Percentiles rank a stretch among this genome's conserved stretches.
Evolutionary conservation across 257 asterid genomes (phyloP).

Genomic region (Fraxinus pennsylvanica): DNA sequence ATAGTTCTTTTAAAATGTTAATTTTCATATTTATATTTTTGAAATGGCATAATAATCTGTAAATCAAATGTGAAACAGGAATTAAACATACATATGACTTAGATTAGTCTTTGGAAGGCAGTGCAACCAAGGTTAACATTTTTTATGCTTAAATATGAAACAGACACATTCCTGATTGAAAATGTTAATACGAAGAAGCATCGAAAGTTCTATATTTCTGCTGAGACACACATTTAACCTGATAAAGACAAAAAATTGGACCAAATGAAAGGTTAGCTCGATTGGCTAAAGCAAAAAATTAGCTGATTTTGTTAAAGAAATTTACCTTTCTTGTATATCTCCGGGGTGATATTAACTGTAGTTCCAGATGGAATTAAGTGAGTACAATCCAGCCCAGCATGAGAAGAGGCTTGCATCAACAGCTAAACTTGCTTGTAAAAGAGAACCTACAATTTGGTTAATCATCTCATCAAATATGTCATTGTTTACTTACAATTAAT

Average conservation of each 20-base stretch:
- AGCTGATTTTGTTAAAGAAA: slow-evolving; percentile 5
- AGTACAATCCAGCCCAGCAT: slow-evolving; percentile 73
- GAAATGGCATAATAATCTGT: not conserved
- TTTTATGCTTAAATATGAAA: too few species aligned
- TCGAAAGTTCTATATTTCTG: too few species aligned
- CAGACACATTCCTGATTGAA: too few species aligned
- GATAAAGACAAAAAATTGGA: slow-evolving; percentile 4
- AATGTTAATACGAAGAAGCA: too few species aligned
- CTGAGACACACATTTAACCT: too few species aligned
- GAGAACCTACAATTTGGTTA: slow-evolving; percentile 72
- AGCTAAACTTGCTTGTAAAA: too few species aligned
- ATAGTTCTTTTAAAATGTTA: slow-evolving; percentile 2
- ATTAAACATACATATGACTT: too few species aligned
- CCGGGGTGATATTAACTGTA: slow-evolving; percentile 14
- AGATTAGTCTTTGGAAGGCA: too few species aligned
- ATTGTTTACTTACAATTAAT: too few species aligned
- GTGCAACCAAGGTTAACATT: too few species aligned
- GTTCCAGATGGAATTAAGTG: slow-evolving; percentile 62
- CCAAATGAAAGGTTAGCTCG: not conserved
- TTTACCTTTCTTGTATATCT: not conserved
- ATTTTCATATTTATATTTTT: not conserved
- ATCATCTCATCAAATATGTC: slow-evolving; percentile 21
- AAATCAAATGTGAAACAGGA: slow-evolving; percentile 10
- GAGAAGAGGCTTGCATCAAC: slow-evolving; percentile 60
- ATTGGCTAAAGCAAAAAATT: slow-evolving; percentile 12